Percentiles rank a stretch among this genome's conserved stretches.
Conservation (phyloP, 2,329 filamentous ascomycete species). For the Talaromyces atroroseus region DNA sequence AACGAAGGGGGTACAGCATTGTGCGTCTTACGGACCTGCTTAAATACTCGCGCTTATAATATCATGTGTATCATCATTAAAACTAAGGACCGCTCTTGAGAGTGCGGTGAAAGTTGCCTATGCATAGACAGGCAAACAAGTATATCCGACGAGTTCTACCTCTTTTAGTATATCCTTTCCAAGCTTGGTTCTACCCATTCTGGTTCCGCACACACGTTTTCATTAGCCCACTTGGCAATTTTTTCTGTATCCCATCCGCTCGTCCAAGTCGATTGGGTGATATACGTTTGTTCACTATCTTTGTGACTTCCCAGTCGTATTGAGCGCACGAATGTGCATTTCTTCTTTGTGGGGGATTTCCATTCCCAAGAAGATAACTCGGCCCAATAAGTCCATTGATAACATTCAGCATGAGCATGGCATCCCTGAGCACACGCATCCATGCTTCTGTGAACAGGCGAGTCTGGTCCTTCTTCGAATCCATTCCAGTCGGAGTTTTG, state of each 20-base stretch:
- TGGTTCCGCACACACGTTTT: constrained; percentile 18
- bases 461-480: constrained; percentile 22
- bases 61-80: not conserved
- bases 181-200: constrained; percentile 25
- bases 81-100: not conserved
- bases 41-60: constrained; percentile 15
- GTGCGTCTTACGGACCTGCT: constrained; percentile 67
- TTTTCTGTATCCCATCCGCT: constrained; percentile 25
- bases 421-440: constrained; percentile 25
- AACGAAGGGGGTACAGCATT: constrained; percentile 62
- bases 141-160: too few relatives aligned
- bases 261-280: constrained; percentile 16
- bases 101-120: not conserved
- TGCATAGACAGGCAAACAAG: too few relatives aligned
- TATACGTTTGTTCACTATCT: constrained; percentile 7
- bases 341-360: constrained; percentile 9
- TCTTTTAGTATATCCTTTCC: constrained; percentile 21
- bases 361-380: constrained; percentile 4
- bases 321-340: constrained; percentile 21
- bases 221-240: constrained; percentile 19
- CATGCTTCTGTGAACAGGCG: constrained; percentile 24
- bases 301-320: constrained; percentile 21
- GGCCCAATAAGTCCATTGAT: constrained; percentile 22
- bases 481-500: constrained; percentile 32
- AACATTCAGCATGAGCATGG: constrained; percentile 20